Conservation (phyloP, 1,139 yeast genomes). For the Blastobotrys ciferrii region DNA sequence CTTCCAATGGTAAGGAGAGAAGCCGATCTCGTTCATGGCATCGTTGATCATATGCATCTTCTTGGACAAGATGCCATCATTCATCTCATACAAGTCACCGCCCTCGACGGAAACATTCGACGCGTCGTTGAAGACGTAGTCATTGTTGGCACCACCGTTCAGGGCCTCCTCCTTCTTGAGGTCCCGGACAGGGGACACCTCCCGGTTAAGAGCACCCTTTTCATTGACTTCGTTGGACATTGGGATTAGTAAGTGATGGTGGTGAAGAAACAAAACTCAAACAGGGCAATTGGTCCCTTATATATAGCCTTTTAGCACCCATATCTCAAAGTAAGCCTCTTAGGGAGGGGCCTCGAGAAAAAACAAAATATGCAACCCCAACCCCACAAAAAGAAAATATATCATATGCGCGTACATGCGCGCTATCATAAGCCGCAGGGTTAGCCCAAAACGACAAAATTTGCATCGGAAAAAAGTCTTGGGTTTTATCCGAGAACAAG, state of each 20-base stretch:
- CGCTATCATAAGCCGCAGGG: background rate
- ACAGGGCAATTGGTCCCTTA: background rate
- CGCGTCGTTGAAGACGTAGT: slow-evolving; percentile 11
- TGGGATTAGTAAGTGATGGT: background rate
- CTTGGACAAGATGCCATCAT: slow-evolving; percentile 23
- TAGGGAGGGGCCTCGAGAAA: background rate
- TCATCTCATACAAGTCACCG: slow-evolving; percentile 15
- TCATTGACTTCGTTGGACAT: background rate
- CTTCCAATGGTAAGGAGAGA: slow-evolving; percentile 31
- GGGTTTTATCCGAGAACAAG: too few relatives aligned
- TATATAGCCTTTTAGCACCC: background rate
- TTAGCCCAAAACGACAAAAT: background rate
- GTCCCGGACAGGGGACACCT: slow-evolving; percentile 4
- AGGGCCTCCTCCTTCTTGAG: background rate
- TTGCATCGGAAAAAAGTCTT: too few relatives aligned
- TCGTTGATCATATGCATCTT: slow-evolving; percentile 29
- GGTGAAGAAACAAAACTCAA: background rate
- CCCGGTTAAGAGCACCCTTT: background rate
- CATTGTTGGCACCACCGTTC: background rate
- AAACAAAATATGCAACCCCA: background rate
- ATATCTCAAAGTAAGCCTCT: background rate
- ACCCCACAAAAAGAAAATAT: slow-evolving; percentile 1
- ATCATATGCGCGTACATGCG: background rate
- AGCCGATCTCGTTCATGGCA: slow-evolving; percentile 35
- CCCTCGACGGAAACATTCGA: slow-evolving; percentile 14